Evolutionary conservation across 2,329 filamentous ascomycete species (phyloP), one percentile per base, ranked within the genome.

Genomic region (Sclerotinia minor): DNA sequence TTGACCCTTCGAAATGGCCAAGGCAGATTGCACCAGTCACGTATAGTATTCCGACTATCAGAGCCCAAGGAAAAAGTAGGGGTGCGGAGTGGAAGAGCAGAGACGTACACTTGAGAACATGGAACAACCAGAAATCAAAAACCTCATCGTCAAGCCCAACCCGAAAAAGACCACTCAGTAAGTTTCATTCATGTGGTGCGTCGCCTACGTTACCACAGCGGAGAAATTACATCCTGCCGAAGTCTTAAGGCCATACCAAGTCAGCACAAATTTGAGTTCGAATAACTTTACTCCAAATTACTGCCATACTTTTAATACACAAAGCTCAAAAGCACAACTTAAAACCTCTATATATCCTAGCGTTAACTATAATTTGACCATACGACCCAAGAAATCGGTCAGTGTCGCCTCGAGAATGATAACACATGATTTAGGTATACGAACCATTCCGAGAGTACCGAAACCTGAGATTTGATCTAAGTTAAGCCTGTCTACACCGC

Each of bases 401-500:
- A 13, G 13, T 63, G 59, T 50, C n/a, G 59, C 59, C 26, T 63
- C 59, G 19, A 38, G 59, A 63, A 50, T 63, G 45, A 63, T 63
- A 19, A 50, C 15, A 15, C 29, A 50, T 26, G 45, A n/a, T 26
- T 50, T 63, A 8, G 59, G 59, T 21, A 0, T 50, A 63, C 21
- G 29, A 26, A 13, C 15, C 3, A n/a, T 38, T 7, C 8, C 59
- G 15, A 50, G 29, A 19, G 32, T 19, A 21, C 21, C 5, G 7
- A 13, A 50, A 19, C 3, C 21, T 9, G 2, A 61, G 21, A 21
- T 50, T 26, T 15, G 35, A 38, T 19, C 6, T 41, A 13, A 21
- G 15, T 63, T 7, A 35, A 26, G 11, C 9, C 19, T 38, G 0
- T 41, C 15, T 5, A 5, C 8, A 63, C 38, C 3, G 41, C 3